Evolutionary conservation across 1,284 basidiomycete genomes (phyloP).

Genomic region (Taiwanofungus camphoratus): DNA sequence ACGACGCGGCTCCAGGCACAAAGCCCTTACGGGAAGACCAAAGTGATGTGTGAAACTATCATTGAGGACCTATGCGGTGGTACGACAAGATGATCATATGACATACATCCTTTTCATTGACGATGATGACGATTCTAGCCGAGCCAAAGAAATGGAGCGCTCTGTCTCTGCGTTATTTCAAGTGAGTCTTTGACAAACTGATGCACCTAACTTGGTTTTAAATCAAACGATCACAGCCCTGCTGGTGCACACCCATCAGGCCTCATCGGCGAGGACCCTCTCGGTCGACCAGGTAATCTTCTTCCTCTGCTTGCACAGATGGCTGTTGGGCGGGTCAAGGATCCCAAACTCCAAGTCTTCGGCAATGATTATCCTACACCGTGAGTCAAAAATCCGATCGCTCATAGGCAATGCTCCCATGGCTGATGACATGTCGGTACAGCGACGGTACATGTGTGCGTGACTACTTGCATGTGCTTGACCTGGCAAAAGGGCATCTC

Average conservation of each 20-base stretch:
- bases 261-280: constrained; percentile 92
- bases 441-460: constrained; percentile 96
- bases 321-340: constrained; percentile 86
- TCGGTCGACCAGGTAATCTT: constrained; percentile 92
- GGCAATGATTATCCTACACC: constrained; percentile 97
- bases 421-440: too few species aligned
- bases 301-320: constrained; percentile 94
- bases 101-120: constrained; percentile 6
- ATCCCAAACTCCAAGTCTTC: constrained; percentile 84
- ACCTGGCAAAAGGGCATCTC: constrained; percentile 91
- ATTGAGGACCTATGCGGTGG: constrained; percentile 86
- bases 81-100: constrained; percentile 28
- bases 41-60: constrained; percentile 91
- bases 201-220: too few species aligned
- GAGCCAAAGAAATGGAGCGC: constrained; percentile 72
- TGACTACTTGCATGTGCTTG: constrained; percentile 97
- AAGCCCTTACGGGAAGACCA: constrained; percentile 94
- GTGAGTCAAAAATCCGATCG: constrained; percentile 38
- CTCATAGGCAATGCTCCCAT: constrained; percentile 8
- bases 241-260: constrained; percentile 97
- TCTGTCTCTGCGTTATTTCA: constrained; percentile 93
- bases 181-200: constrained; percentile 48
- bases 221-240: constrained; percentile 59
- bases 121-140: constrained; percentile 35
- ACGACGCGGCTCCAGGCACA: constrained; percentile 84